Conservation (phyloP, 140 eudicot genomes). For the Ambrosia hybrid region DNA sequence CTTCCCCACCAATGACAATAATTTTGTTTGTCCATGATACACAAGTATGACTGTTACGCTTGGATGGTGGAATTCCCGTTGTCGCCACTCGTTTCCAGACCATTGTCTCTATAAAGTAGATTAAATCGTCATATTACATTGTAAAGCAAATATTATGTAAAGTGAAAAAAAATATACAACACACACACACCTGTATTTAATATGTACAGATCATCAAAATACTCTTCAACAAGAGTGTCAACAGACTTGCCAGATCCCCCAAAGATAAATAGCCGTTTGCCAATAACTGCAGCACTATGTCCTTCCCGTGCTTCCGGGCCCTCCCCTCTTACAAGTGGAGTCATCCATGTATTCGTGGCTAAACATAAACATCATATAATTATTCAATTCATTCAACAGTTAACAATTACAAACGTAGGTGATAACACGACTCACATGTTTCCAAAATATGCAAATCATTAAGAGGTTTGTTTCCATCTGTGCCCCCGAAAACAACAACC, state of each 20-base stretch:
- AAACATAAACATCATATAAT: constrained; percentile 10
- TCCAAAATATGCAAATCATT: constrained; percentile 82
- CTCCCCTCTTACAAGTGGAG: constrained; percentile 80
- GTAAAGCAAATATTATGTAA: not conserved
- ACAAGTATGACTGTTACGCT: constrained; percentile 94
- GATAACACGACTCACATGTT: constrained; percentile 63
- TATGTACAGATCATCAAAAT: constrained; percentile 85
- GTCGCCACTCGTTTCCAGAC: constrained; percentile 84
- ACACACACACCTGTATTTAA: constrained; percentile 65
- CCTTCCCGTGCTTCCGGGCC: constrained; percentile 95
- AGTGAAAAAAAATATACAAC: not conserved
- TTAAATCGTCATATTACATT: constrained; percentile 1
- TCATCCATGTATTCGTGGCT: constrained; percentile 87
- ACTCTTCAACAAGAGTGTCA: constrained; percentile 55
- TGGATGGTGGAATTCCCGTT: constrained; percentile 84
- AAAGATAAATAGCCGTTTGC: constrained; percentile 88
- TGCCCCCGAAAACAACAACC: constrained; percentile 88
- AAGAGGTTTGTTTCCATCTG: constrained; percentile 80
- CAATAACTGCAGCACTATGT: constrained; percentile 95
- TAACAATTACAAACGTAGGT: constrained; percentile 11
- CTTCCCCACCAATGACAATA: constrained; percentile 96
- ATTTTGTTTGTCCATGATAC: constrained; percentile 92
- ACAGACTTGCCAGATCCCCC: constrained; percentile 93
- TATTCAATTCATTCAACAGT: not conserved
- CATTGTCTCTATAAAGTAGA: constrained; percentile 57